These are phyloP conservation scores for Wallacemonas sp. DNA, from an alignment of 208 protist species.

Conservation along the genomic window DNA sequence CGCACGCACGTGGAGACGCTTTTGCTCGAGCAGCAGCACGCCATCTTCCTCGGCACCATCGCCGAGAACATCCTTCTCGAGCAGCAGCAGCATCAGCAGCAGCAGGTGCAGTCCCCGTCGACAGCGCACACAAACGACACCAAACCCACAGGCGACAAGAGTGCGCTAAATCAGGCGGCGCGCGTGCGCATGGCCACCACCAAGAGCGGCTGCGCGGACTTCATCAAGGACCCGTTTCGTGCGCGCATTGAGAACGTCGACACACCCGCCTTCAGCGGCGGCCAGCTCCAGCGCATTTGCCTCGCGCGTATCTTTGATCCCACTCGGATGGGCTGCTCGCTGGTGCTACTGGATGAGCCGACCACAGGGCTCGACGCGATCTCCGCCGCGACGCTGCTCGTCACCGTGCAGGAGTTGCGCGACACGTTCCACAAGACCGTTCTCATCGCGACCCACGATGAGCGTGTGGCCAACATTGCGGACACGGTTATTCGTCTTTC, in stretches of 20 bases:
- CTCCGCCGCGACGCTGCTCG: slow-evolving; percentile 48
- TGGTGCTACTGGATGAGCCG: slow-evolving; percentile 79
- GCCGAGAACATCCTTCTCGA: slow-evolving; percentile 77
- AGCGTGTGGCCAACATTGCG: slow-evolving; percentile 51
- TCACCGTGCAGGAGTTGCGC: slow-evolving; percentile 53
- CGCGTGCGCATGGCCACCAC: slow-evolving; percentile 34
- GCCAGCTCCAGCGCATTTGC: slow-evolving; percentile 82
- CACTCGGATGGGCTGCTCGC: slow-evolving; percentile 26
- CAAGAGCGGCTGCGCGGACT: slow-evolving; percentile 48
- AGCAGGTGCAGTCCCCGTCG: too few relatives aligned
- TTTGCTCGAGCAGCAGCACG: slow-evolving; percentile 78
- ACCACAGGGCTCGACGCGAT: slow-evolving; percentile 67
- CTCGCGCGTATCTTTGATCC: slow-evolving; percentile 65
- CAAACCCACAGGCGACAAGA: too few relatives aligned
- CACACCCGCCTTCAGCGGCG: slow-evolving; percentile 77
- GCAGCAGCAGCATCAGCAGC: slow-evolving; percentile 1
- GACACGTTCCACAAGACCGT: slow-evolving; percentile 71
- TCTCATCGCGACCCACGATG: slow-evolving; percentile 75
- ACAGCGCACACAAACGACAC: too few relatives aligned
- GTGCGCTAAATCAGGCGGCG: neutral
- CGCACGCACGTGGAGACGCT: slow-evolving; percentile 46
- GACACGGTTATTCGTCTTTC: slow-evolving; percentile 59
- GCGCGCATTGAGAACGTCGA: slow-evolving; percentile 69
- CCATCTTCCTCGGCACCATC: slow-evolving; percentile 72
- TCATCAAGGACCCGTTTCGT: slow-evolving; percentile 61